Evolutionary conservation across 495 filamentous ascomycete genomes (phyloP).

Genomic region (Penicillium roqueforti): DNA sequence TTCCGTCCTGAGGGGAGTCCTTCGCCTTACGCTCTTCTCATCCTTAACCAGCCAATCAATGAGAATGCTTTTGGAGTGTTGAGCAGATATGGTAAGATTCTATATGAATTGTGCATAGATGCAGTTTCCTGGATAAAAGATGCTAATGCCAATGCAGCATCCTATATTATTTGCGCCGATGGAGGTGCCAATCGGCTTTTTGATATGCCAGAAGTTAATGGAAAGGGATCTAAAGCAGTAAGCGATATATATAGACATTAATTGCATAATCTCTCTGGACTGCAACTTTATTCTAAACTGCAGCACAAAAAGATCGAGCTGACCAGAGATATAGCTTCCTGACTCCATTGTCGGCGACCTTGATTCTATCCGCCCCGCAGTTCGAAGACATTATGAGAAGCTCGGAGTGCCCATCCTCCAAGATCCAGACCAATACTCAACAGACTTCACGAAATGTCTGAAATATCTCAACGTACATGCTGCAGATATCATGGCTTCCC

Average conservation of each 20-base stretch:
- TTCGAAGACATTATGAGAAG: slow-evolving; percentile 56
- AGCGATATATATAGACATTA: slow-evolving; percentile 8
- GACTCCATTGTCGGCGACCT: slow-evolving; percentile 79
- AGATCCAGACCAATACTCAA: slow-evolving; percentile 75
- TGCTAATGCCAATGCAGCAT: slow-evolving; percentile 38
- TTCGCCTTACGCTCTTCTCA: slow-evolving; percentile 54
- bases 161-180: slow-evolving; percentile 71
- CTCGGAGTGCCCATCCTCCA: slow-evolving; percentile 53
- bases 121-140: neutral
- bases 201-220: slow-evolving; percentile 42
- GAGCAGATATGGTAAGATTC: slow-evolving; percentile 53
- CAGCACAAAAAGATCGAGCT: neutral
- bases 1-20: slow-evolving; percentile 34
- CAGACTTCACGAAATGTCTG: slow-evolving; percentile 75
- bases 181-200: slow-evolving; percentile 83
- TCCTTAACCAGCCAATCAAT: slow-evolving; percentile 70
- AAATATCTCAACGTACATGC: slow-evolving; percentile 51
- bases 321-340: slow-evolving; percentile 44
- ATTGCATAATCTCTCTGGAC: neutral
- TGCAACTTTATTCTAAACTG: neutral
- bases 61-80: slow-evolving; percentile 45
- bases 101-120: neutral
- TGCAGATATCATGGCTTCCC: slow-evolving; percentile 24
- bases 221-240: slow-evolving; percentile 44
- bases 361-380: slow-evolving; percentile 65